These are phyloP conservation scores for Coix lacrymajobi DNA, from an alignment of 176 grass and related monocot species.

Conservation along the genomic window DNA sequence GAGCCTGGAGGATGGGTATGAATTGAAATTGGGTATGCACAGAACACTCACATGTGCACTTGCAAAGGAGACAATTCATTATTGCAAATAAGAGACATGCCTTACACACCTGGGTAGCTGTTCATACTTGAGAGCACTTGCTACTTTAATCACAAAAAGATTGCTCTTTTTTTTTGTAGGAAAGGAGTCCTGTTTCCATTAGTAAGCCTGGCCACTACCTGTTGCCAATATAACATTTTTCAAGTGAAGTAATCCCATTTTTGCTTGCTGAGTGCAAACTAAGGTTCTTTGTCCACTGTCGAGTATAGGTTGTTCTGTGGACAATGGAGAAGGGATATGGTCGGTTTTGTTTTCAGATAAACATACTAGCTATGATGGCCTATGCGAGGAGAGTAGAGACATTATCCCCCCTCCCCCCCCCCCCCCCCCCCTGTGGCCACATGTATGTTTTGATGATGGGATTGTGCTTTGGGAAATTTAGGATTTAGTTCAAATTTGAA, in stretches of 20 bases:
- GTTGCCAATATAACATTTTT: not conserved
- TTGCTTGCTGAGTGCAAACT: not conserved
- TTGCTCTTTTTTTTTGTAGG: not conserved
- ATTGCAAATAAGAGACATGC: not conserved
- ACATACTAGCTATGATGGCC: not conserved
- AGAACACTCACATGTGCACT: not conserved
- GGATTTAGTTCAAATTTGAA: not conserved
- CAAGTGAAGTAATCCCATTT: not conserved
- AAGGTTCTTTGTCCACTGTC: not conserved
- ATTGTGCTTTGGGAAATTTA: not conserved
- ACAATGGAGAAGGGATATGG: not conserved
- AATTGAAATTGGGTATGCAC: not conserved
- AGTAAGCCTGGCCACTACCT: not conserved
- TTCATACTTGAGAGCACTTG: not conserved
- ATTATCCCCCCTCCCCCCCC: not conserved
- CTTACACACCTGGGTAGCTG: not conserved
- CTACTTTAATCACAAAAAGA: not conserved
- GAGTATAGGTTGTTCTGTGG: not conserved
- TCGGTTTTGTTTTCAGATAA: not conserved
- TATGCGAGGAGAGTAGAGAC: not conserved
- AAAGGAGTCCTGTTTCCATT: not conserved
- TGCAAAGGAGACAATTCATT: not conserved
- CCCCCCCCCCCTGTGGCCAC: too few species aligned
- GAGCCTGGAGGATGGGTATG: not conserved
- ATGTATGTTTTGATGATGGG: not conserved